Base-by-base conservation (phyloP, 2,329 filamentous ascomycete genomes). In the Apiospora sp. region DNA sequence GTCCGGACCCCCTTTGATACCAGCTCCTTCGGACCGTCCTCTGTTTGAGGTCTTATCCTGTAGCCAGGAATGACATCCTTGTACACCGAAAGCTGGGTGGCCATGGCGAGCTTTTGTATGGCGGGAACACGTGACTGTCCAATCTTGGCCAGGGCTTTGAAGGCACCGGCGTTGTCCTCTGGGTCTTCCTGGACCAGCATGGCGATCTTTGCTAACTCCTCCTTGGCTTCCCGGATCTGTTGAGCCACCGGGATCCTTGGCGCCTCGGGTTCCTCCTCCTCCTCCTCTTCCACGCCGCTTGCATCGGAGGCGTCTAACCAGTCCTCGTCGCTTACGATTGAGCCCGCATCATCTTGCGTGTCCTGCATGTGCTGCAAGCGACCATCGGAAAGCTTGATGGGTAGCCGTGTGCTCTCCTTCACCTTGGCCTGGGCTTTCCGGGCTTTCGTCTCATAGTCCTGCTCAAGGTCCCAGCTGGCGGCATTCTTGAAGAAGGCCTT, bases 11-110 rank as follows among this genome's bases (percentile, higher is more conserved):
- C 96, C 81, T 98, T 98, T 6, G 95, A 98, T 1, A 98, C 85
- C 81, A 97, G 97, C 75, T 92, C 92, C 72, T 89, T 89, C 79
- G 92, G 87, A 64, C 92, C 91, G 44, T 94, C 92, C 73, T 97
- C 94, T 0, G 89, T 87, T 4, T 94, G 85, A 1, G 94, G 93
- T 24, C 96, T 92, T 85, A 99, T 98, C 74, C 96, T 90, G 82
- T 99, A 99, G 30, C 96, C 96, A 0, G 96, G 96, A 73, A 99
- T 98, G 67, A 98, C 90, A 82, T 98, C 96, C 82, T 96, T 98
- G 87, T 96, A 99, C 16, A 98, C 91, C 0, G 95, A 90, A 81
- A 96, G 88, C 83, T 98, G 95, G 30, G 96, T 94, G 68, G 92
- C 93, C 75, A 99, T 85, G 8, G 93, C 92, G 74, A 99, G 87